Base-by-base conservation (phyloP, 2,329 filamentous ascomycete genomes). In the Leptographium wingfieldii region DNA sequence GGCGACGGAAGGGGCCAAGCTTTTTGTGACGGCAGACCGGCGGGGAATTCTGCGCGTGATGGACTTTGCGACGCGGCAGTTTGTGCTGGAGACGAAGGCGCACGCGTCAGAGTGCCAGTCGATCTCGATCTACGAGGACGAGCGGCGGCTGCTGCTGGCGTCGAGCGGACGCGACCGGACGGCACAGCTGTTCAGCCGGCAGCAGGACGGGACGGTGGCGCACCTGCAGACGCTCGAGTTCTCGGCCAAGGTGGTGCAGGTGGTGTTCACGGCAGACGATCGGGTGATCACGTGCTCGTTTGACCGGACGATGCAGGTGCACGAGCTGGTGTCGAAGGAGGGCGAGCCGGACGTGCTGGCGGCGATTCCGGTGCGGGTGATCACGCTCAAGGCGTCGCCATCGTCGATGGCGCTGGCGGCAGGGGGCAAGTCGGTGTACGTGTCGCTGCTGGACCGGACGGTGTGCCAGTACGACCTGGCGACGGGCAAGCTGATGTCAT, bases 141-240 rank as follows among this genome's bases (percentile, higher is more conserved):
- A 80, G 1, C 76, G 80, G 1, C 78, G 75, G 55, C 80, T 83
- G 43, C 76, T 96, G 54, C 78, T 97, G 66, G 92, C 89, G 22
- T 91, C 86, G 12, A 92, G 87, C 69, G 89, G 90, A 43, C 82
- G 94, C 65, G 94, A 99, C 72, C 86, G 94, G 57, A 96, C 88
- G n/a, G 83, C 92, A 1, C 94, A 99, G 70, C 75, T 99, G n/a
- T 97, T 96, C 69, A 79, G 82, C 62, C 77, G 78, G 31, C 77
- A 29, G 73, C 12, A 74, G 1, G 76, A 73, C 14, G 80, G 83
- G 2, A 73, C 73, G 3, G 87, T 95, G 71, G 82, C 88, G 61
- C 81, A 96, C 60, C 82, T 96, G 57, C 94, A 99, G 71, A 99
- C 94, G 0, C 81, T 97, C 60, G 92, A 99, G 66, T 95, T 97